phyloP scores from a whole-genome alignment of 305 asterid species.

The Fraxinus ornus region DNA sequence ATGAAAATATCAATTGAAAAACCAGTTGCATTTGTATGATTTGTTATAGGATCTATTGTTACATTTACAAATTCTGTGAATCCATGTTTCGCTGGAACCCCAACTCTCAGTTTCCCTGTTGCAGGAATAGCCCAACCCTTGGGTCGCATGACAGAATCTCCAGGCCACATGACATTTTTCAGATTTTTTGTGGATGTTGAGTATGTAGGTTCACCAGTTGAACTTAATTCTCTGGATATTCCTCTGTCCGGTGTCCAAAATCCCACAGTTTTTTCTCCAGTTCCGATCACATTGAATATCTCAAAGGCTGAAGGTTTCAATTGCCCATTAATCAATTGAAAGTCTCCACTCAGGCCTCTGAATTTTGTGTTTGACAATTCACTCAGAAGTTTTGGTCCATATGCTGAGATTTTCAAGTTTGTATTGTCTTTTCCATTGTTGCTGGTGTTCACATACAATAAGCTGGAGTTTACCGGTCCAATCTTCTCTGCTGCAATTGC shows the following conservation, averaged over 20 bases:
- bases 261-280: conserved; percentile 53
- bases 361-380: conserved; percentile 34
- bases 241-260: conserved; percentile 52
- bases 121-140: conserved; percentile 51
- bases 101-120: conserved; percentile 40
- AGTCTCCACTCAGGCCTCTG: conserved; percentile 53
- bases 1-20: conserved; percentile 52
- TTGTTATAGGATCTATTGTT: conserved; percentile 19
- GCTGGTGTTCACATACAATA: background rate
- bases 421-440: conserved; percentile 14
- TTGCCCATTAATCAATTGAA: conserved; percentile 37
- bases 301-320: conserved; percentile 37
- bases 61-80: conserved; percentile 39
- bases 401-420: conserved; percentile 29
- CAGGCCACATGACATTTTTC: conserved; percentile 56
- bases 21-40: conserved; percentile 30
- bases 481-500: conserved; percentile 48
- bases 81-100: conserved; percentile 46
- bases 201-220: conserved; percentile 12
- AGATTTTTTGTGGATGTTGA: conserved; percentile 29
- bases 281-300: conserved; percentile 51
- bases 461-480: conserved; percentile 13
- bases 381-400: conserved; percentile 41
- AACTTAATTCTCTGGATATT: conserved; percentile 22
- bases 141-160: conserved; percentile 45